Evolutionary conservation across 2,329 filamentous ascomycete genomes (phyloP).

Genomic region (Exophiala sideris): DNA sequence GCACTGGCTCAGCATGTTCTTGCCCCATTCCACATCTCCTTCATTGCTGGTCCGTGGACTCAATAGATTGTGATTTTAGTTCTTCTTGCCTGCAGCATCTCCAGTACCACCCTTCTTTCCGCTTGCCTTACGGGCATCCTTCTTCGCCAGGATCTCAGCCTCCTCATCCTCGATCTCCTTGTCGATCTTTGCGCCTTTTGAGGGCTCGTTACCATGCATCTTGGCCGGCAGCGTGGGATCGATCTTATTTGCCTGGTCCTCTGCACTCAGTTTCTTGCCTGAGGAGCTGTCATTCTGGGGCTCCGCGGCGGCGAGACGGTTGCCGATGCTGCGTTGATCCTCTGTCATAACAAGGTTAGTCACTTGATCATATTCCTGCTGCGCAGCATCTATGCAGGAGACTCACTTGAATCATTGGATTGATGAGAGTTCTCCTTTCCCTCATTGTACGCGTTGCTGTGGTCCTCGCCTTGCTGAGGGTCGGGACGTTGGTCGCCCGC

Average conservation of each 20-base stretch:
- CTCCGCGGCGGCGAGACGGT: constrained; percentile 38
- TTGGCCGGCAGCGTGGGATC: constrained; percentile 42
- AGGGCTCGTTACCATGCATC: constrained; percentile 46
- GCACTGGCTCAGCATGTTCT: no score
- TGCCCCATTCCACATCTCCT: no score
- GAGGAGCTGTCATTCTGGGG: constrained; percentile 23
- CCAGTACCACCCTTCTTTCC: neutral
- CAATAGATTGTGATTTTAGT: no score
- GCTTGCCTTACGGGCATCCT: constrained; percentile 31
- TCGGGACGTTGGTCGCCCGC: constrained; percentile 69
- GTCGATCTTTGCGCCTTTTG: constrained; percentile 47
- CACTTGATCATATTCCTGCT: no score
- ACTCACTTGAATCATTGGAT: constrained; percentile 66
- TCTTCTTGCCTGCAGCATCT: constrained; percentile 6
- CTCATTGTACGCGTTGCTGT: constrained; percentile 65
- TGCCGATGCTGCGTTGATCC: constrained; percentile 45
- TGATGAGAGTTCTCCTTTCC: constrained; percentile 68
- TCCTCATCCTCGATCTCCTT: constrained; percentile 43
- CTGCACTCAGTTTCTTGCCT: constrained; percentile 24
- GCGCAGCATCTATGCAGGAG: no score
- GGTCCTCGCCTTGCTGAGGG: constrained; percentile 42
- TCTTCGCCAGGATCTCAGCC: constrained; percentile 43
- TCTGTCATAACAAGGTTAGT: constrained; percentile 29
- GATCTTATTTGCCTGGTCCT: constrained; percentile 31
- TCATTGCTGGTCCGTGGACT: no score